These are phyloP conservation scores for Taphrina confusa DNA, from an alignment of 1,139 yeast species.

Conservation along the genomic window DNA sequence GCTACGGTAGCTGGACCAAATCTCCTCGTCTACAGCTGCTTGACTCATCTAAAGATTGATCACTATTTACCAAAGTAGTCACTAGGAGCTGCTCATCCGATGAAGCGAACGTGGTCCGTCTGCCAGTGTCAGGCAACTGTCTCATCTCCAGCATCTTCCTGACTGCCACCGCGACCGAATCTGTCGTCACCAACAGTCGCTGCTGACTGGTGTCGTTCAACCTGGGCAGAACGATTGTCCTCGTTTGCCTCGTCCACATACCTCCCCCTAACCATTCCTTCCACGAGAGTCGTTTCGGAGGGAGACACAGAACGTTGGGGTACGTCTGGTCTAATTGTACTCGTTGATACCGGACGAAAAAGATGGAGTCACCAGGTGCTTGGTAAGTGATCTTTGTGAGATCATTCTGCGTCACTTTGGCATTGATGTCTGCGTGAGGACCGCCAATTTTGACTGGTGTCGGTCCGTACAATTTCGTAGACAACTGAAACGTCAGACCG, in stretches of 20 bases:
- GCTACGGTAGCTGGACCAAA: too few species aligned
- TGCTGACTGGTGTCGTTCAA: not conserved
- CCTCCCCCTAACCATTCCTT: not conserved
- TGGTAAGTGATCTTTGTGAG: not conserved
- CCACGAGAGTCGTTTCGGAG: not conserved
- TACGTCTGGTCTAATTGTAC: not conserved
- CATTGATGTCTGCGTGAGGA: not conserved
- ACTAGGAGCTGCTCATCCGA: too few species aligned
- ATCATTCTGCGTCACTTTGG: too few species aligned
- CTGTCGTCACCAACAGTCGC: not conserved
- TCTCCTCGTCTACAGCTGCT: too few species aligned
- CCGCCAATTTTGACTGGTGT: not conserved
- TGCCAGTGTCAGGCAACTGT: not conserved
- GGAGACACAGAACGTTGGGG: not conserved
- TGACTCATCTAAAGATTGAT: too few species aligned
- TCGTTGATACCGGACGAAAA: constrained; percentile 16
- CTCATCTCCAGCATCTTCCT: not conserved
- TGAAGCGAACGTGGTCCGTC: not conserved
- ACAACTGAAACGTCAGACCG: not conserved
- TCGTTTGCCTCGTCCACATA: not conserved
- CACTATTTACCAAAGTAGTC: too few species aligned
- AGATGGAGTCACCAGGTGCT: constrained; percentile 17
- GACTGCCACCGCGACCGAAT: not conserved
- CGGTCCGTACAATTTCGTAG: not conserved
- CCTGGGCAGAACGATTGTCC: constrained; percentile 2